Base-by-base conservation (phyloP, 2,329 filamentous ascomycete species). In the Ceratocystis ficicola region DNA sequence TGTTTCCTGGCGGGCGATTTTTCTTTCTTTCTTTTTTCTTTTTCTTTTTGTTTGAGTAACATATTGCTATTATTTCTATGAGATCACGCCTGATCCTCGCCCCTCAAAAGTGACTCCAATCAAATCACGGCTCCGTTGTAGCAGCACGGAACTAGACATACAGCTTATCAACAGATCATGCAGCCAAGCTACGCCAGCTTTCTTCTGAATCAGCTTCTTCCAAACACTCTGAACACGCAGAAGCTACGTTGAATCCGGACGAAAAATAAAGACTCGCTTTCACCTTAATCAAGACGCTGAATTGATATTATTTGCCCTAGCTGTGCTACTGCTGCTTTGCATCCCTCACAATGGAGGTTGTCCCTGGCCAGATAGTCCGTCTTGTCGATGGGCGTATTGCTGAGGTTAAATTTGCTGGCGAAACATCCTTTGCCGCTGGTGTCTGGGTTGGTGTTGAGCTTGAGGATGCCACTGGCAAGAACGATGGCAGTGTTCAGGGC, bases 371-470 rank as follows among this genome's bases (percentile, higher is more conserved):
- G 77, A 84, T 83, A 69, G 83, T 97, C 75, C 85, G 86, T 76
- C 85, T 95, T 70, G 44, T 52, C 8, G 88, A 96, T 76, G 88
- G 88, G 72, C 86, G 88, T 71, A 83, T 83, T 71, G 94, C 84
- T 70, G 83, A 83, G 68, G 83, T 99, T 69, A 89, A 89, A 71
- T 99, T 89, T 76, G 79, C 90, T 68, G 94, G 94, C 72, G 78
- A 82, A 65, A 90, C 93, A 46, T 79, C 83, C 71, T 96, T 97
- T 76, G 86, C 90, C 67, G 22, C 66, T 12, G 93, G 92, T 69
- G 85, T 89, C 68, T 97, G 92, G 90, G 80, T 96, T 67, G 93
- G 93, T 69, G 83, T 97, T 68, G 92, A 96, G 78, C 83, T 97
- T 66, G 85, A 90, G 64, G 87, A 90, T 60, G 80, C 86, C 64